Conservation (phyloP, 306 rosid genomes). For the Astragalus glycyphyllos region DNA sequence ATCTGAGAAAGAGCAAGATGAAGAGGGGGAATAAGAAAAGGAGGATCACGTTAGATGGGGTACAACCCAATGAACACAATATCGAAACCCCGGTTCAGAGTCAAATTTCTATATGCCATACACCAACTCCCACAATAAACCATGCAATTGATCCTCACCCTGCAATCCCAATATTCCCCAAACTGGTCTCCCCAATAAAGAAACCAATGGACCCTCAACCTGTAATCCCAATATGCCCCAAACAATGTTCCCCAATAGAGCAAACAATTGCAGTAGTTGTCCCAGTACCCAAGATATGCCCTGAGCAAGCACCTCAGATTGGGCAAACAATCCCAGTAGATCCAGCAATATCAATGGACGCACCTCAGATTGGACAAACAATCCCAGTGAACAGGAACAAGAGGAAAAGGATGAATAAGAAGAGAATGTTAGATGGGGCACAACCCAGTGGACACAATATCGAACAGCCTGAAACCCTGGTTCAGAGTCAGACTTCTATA, state of each 20-base stretch:
- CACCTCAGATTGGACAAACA: too few relatives aligned
- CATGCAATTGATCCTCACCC: neutral
- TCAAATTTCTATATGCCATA: neutral
- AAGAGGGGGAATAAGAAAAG: neutral
- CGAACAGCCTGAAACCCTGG: neutral
- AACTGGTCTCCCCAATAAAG: neutral
- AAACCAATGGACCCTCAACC: neutral
- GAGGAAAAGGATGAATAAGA: neutral
- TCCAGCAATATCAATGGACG: conserved; percentile 14
- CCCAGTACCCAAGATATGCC: neutral
- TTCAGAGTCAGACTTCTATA: neutral
- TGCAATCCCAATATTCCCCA: neutral
- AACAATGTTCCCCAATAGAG: neutral
- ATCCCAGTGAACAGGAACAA: too few relatives aligned
- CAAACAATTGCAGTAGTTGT: neutral
- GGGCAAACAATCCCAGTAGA: conserved; percentile 13
- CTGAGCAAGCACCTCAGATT: neutral
- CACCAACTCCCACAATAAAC: neutral
- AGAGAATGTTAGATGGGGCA: neutral
- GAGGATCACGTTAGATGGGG: neutral
- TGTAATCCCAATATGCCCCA: neutral
- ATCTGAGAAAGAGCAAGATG: neutral
- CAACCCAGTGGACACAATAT: neutral
- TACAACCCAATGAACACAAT: neutral
- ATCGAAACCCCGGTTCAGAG: neutral